Evolutionary conservation across 129 eudicot species (phyloP).

Genomic region (Pseudognaphalium luteoalbum): DNA sequence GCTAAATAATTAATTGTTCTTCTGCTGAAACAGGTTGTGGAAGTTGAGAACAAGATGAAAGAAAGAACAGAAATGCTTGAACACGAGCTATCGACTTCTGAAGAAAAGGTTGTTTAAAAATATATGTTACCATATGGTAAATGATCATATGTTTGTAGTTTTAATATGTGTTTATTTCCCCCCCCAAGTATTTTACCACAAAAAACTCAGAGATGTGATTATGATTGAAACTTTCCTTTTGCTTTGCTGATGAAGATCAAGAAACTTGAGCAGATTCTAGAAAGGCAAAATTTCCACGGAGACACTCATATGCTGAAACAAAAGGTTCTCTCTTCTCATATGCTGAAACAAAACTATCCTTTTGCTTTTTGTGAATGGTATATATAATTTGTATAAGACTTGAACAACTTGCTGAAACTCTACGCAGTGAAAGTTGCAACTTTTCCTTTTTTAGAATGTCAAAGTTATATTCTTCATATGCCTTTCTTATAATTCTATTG

Average conservation of each 20-base stretch:
- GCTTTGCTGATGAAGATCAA: constrained; percentile 22
- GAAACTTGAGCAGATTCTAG: constrained; percentile 23
- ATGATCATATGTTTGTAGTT: neutral
- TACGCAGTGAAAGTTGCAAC: no score
- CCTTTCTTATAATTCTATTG: neutral
- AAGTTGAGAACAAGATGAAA: constrained; percentile 32
- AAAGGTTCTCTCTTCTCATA: constrained; percentile 24
- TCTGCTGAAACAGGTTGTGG: constrained; percentile 26
- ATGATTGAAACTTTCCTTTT: neutral
- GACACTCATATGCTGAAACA: constrained; percentile 8
- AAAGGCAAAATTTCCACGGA: constrained; percentile 14
- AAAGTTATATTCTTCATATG: no score
- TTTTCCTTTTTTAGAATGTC: no score
- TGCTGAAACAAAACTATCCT: neutral
- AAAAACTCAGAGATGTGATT: no score
- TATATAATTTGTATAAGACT: no score
- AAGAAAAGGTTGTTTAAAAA: constrained; percentile 31
- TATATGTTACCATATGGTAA: neutral
- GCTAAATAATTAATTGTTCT: constrained; percentile 11
- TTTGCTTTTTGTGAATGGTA: no score
- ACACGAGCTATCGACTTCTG: constrained; percentile 14
- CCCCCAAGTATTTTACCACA: no score
- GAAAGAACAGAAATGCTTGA: constrained; percentile 29
- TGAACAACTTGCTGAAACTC: no score
- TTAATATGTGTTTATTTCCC: no score